Evolutionary conservation across 2,329 filamentous ascomycete genomes (phyloP).

Genomic region (Coleophoma cylindrospora): DNA sequence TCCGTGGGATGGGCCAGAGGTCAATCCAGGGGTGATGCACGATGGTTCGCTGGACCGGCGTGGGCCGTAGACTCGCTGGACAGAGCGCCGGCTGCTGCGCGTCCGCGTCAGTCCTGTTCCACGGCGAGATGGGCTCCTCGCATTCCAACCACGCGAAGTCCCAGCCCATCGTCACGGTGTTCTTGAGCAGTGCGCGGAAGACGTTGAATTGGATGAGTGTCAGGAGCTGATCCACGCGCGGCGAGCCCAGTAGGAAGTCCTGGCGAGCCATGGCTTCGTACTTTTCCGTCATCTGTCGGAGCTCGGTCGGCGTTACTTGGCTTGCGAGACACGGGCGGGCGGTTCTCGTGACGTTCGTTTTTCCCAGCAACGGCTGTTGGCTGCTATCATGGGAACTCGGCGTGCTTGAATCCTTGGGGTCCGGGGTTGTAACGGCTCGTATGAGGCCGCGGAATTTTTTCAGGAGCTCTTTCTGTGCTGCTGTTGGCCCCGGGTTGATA

Average conservation of each 20-base stretch:
- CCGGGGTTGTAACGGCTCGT: not conserved
- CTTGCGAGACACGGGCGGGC: not conserved
- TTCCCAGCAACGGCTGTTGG: no score
- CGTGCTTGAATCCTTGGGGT: no score
- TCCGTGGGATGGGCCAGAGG: slow-evolving; percentile 26
- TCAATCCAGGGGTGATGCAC: slow-evolving; percentile 32
- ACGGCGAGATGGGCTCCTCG: not conserved
- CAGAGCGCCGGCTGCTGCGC: not conserved
- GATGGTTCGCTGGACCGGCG: slow-evolving; percentile 17
- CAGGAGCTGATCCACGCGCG: slow-evolving; percentile 9
- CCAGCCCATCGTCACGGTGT: slow-evolving; percentile 5
- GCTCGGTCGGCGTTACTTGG: not conserved
- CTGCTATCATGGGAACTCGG: no score
- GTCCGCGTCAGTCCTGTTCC: not conserved
- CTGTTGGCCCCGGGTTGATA: not conserved
- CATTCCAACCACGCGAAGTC: not conserved
- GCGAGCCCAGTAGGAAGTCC: slow-evolving; percentile 7
- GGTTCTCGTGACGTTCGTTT: no score
- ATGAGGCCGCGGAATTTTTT: not conserved
- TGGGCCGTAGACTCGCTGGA: slow-evolving; percentile 4
- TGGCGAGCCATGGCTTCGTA: slow-evolving; percentile 2
- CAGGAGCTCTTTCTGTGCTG: not conserved
- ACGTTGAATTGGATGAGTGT: slow-evolving; percentile 19
- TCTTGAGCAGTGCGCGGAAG: slow-evolving; percentile 13
- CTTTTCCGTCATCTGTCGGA: not conserved